Conservation (phyloP, 129 eudicot species). For the Pseudognaphalium luteoalbum region DNA sequence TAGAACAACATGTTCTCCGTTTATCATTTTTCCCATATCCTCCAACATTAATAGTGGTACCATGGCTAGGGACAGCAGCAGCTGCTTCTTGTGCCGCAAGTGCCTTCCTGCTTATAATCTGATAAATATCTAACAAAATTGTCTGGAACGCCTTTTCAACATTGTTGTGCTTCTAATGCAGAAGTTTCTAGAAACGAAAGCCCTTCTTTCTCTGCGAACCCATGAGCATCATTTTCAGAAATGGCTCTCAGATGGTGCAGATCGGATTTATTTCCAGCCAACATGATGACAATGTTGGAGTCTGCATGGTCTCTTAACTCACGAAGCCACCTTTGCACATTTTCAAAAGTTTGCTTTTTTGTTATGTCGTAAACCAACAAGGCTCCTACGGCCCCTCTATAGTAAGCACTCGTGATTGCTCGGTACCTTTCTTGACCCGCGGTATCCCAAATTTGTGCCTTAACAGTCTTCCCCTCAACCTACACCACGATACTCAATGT, state of each 20-base stretch:
- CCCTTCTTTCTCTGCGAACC: slow-evolving; percentile 49
- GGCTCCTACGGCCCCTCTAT: slow-evolving; percentile 83
- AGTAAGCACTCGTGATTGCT: slow-evolving; percentile 85
- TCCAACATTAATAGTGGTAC: no score
- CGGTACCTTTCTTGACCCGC: slow-evolving; percentile 91
- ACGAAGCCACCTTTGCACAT: slow-evolving; percentile 76
- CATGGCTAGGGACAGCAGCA: background rate
- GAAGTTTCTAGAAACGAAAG: slow-evolving; percentile 57
- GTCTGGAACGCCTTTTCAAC: slow-evolving; percentile 79
- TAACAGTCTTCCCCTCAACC: slow-evolving; percentile 84
- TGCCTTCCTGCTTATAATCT: slow-evolving; percentile 73
- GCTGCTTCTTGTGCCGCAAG: slow-evolving; percentile 78
- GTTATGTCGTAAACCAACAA: slow-evolving; percentile 72
- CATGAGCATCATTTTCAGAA: slow-evolving; percentile 49
- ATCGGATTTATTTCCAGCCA: slow-evolving; percentile 74
- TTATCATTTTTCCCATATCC: no score
- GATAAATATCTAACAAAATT: slow-evolving; percentile 68
- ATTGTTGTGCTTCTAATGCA: slow-evolving; percentile 71
- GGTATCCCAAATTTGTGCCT: slow-evolving; percentile 93
- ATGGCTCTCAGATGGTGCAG: slow-evolving; percentile 64
- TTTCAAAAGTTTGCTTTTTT: slow-evolving; percentile 64
- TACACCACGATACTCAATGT: slow-evolving; percentile 17
- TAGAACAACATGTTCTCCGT: no score
- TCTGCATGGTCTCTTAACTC: slow-evolving; percentile 39
- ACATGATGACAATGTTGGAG: slow-evolving; percentile 81